phyloP scores from a whole-genome alignment of 495 filamentous ascomycete genomes.

The Pyrenula aspistea region DNA sequence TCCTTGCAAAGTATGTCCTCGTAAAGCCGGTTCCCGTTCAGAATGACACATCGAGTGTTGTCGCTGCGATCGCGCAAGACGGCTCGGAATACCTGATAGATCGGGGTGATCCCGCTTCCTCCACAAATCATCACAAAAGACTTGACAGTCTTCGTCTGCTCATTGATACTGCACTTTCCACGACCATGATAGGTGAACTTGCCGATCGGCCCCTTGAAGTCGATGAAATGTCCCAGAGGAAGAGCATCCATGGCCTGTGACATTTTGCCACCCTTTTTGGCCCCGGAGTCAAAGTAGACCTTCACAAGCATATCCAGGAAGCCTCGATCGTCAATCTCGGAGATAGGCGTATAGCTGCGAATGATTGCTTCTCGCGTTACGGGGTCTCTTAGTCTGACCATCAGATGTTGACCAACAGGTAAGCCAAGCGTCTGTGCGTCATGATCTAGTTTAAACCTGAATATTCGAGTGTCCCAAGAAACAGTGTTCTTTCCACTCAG shows the following conservation, averaged over 20 bases:
- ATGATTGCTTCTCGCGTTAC: slow-evolving; percentile 61
- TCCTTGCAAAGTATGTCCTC: slow-evolving; percentile 75
- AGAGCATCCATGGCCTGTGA: slow-evolving; percentile 67
- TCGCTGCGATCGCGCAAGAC: slow-evolving; percentile 52
- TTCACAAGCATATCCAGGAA: slow-evolving; percentile 70
- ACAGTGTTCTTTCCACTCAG: slow-evolving; percentile 53
- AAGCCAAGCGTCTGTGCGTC: slow-evolving; percentile 61
- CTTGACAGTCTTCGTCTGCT: slow-evolving; percentile 42
- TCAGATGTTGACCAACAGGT: slow-evolving; percentile 80
- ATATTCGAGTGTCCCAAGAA: slow-evolving; percentile 74
- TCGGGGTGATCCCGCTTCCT: slow-evolving; percentile 82
- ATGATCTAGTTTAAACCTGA: slow-evolving; percentile 71
- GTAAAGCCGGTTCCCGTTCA: slow-evolving; percentile 69
- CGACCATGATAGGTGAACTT: slow-evolving; percentile 71
- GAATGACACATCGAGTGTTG: slow-evolving; percentile 51
- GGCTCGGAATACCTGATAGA: slow-evolving; percentile 78
- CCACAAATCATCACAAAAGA: slow-evolving; percentile 84
- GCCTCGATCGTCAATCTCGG: slow-evolving; percentile 46
- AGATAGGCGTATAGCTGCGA: slow-evolving; percentile 82
- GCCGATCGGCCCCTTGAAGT: slow-evolving; percentile 87
- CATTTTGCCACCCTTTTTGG: slow-evolving; percentile 66
- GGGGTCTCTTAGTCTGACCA: slow-evolving; percentile 70
- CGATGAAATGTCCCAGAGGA: slow-evolving; percentile 54
- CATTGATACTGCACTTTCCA: slow-evolving; percentile 52
- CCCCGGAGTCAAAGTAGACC: slow-evolving; percentile 58